Percentiles rank a stretch among this genome's conserved stretches.
phyloP scores from a whole-genome alignment of 2,329 filamentous ascomycete species.

The Pseudocercospora crystallina region DNA sequence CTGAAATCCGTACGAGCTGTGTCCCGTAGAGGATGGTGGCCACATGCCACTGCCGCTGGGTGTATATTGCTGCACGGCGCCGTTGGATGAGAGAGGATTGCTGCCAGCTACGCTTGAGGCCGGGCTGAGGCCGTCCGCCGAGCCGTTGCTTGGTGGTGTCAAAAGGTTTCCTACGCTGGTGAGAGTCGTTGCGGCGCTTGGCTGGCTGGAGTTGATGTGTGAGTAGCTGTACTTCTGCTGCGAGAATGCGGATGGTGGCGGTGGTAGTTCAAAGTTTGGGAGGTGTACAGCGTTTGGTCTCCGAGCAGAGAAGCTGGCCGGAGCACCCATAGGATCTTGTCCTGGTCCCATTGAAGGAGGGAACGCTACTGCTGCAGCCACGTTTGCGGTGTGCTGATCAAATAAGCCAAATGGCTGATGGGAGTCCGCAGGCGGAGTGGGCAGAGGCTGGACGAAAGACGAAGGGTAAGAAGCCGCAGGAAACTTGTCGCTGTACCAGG shows the following conservation, averaged over 20 bases:
- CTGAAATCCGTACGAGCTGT: conserved; percentile 56
- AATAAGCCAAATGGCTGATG: conserved; percentile 30
- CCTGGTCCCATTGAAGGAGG: conserved; percentile 63
- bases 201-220: conserved; percentile 43
- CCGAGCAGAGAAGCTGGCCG: conserved; percentile 68
- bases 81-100: conserved; percentile 59
- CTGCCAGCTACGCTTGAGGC: conserved; percentile 59
- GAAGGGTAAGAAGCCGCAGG: conserved; percentile 22
- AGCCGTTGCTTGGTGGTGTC: conserved; percentile 61
- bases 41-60: conserved; percentile 60
- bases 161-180: conserved; percentile 62
- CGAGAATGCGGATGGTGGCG: conserved; percentile 55
- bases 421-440: conserved; percentile 32
- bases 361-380: conserved; percentile 63
- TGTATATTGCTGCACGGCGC: conserved; percentile 57
- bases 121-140: conserved; percentile 62
- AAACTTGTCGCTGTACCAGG: conserved; percentile 29
- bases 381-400: conserved; percentile 50
- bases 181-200: conserved; percentile 42
- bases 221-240: conserved; percentile 45
- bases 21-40: conserved; percentile 55
- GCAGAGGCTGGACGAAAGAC: conserved; percentile 29
- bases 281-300: conserved; percentile 68
- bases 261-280: conserved; percentile 68
- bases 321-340: conserved; percentile 60